Evolutionary conservation across 2,329 filamentous ascomycete genomes (phyloP), one percentile per base, ranked within the genome.

Genomic region (Huntiella abstrusa): DNA sequence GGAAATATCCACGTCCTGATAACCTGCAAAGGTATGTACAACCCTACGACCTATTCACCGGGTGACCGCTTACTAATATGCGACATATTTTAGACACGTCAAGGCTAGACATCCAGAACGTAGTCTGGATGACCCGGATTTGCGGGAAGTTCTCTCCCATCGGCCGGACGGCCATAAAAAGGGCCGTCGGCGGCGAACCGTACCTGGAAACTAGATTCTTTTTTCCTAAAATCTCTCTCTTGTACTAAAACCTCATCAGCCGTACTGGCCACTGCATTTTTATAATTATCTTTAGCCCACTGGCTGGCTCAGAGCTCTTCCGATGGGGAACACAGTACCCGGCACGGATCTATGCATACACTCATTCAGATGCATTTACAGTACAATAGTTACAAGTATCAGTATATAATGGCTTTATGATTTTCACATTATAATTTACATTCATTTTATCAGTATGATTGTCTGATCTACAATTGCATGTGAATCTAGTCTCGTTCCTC

Each of bases 1-100:
- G 95, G 60, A 87, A 82, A 58, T 96, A 96, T 59, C 91, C 91
- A 4, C 71, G 91, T 54, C 91, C 91, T 33, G 91, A 98, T 60
- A 96, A 96, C 66, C 65, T 98, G 47, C 88, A 95, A 66, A 77
- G 88, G 84, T 92, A 68, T 53, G 71, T 59, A 43, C 2, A 36
- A 4, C 19, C 2, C 11, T 28, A 15, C 8, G 6, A n/a, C 16
- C 12, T 33, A 12, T 43, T 28, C 5, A 13, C 41, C 11, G 34
- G 2, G 3, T 5, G 15, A 3, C 12, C 8, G 11, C 12, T 34
- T 15, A 12, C 22, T 45, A 40, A 5, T 16, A n/a, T 48, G 34
- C 2, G 15, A 12, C 5, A 35, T 5, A 13, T 2, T 32, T 16
- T 39, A 93, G 86, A 60, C 91, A 98, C 61, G 91, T 96, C 33